These are phyloP conservation scores for Dictyostelium citrinum DNA, from an alignment of 78 protist genomes.

Conservation along the genomic window DNA sequence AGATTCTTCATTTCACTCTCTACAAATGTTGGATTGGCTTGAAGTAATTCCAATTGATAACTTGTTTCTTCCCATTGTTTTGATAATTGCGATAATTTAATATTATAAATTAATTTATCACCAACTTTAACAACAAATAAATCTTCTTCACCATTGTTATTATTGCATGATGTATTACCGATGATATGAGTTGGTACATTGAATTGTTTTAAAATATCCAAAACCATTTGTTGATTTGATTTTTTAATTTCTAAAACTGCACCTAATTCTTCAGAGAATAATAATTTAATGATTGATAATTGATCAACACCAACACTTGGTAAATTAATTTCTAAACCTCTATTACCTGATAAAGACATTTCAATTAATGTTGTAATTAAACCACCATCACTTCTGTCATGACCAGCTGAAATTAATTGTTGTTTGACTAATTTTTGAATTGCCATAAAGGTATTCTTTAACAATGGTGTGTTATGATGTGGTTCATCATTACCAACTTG, in stretches of 20 bases:
- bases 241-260: constrained; percentile 44
- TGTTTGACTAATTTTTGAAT: constrained; percentile 36
- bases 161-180: constrained; percentile 42
- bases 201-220: background rate
- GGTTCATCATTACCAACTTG: constrained; percentile 82
- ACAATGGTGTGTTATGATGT: constrained; percentile 36
- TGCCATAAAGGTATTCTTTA: constrained; percentile 28
- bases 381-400: constrained; percentile 96
- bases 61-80: constrained; percentile 89
- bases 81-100: constrained; percentile 17
- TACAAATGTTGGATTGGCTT: constrained; percentile 85
- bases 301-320: background rate
- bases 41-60: constrained; percentile 83
- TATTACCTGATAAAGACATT: constrained; percentile 93
- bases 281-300: constrained; percentile 2
- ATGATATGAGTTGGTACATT: constrained; percentile 18
- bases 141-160: background rate
- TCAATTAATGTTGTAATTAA: constrained; percentile 86
- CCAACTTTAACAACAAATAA: background rate
- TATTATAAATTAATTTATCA: background rate
- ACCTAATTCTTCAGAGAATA: constrained; percentile 94
- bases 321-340: constrained; percentile 73
- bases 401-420: constrained; percentile 83
- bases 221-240: background rate
- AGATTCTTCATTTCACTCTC: constrained; percentile 75